Conservation (phyloP, 768 basidiomycete species). For the Rhodotorula taiwanensis region DNA sequence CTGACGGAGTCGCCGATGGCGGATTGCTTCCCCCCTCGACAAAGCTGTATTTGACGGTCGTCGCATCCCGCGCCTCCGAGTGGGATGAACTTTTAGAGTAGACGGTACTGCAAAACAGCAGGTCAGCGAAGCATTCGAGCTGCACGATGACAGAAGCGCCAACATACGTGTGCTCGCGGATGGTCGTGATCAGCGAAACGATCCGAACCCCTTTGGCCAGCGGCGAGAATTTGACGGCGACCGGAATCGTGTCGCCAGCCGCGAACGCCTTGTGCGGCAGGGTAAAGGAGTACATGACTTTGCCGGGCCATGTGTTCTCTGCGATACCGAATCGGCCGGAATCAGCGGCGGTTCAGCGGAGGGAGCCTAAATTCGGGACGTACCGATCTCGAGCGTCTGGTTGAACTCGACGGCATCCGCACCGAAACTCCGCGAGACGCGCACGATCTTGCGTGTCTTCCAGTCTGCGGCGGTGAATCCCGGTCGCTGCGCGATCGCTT, state of each 20-base stretch:
- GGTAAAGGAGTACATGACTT: constrained; percentile 84
- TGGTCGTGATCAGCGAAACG: constrained; percentile 57
- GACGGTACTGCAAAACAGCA: constrained; percentile 40
- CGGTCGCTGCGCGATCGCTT: constrained; percentile 71
- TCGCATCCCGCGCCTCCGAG: constrained; percentile 45
- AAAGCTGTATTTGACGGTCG: constrained; percentile 47
- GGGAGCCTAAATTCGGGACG: not conserved
- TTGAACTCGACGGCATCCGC: constrained; percentile 87
- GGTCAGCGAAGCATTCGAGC: no score
- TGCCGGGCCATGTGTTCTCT: constrained; percentile 95
- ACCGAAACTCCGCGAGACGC: constrained; percentile 65
- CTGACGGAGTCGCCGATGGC: not conserved
- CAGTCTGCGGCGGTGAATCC: constrained; percentile 63
- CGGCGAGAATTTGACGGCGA: constrained; percentile 78
- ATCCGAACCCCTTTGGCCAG: constrained; percentile 76
- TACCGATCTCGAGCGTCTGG: constrained; percentile 70
- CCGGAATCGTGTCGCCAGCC: constrained; percentile 74
- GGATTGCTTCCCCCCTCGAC: not conserved
- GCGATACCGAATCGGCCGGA: no score
- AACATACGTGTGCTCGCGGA: constrained; percentile 57
- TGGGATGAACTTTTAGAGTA: constrained; percentile 46
- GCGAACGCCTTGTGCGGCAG: constrained; percentile 94
- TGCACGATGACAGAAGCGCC: not conserved
- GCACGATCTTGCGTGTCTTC: constrained; percentile 57
- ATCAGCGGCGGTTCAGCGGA: no score